Evolutionary conservation across 2,329 filamentous ascomycete species (phyloP).

Genomic region (Fusarium coffeatum): DNA sequence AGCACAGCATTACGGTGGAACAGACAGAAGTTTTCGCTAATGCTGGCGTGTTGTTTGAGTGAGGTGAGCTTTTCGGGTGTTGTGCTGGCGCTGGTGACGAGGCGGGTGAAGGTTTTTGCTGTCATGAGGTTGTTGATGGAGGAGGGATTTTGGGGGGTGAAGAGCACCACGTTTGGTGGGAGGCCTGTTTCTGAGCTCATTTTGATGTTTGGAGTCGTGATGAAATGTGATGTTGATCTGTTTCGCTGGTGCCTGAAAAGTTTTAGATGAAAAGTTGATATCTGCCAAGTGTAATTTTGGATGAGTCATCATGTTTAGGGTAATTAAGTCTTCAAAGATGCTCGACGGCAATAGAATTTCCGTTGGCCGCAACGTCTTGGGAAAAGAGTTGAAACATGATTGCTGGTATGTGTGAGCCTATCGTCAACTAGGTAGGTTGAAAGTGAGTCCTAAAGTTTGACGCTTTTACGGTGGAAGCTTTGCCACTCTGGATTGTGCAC

Average conservation of each 20-base stretch:
- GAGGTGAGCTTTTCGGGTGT: not conserved
- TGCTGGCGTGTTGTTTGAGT: not conserved
- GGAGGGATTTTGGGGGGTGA: not conserved
- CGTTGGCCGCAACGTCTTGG: no score
- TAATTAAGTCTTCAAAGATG: no score
- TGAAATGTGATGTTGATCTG: not conserved
- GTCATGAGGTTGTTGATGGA: not conserved
- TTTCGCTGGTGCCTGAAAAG: not conserved
- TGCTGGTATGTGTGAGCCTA: no score
- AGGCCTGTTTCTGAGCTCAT: not conserved
- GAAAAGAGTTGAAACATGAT: no score
- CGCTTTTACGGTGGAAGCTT: no score
- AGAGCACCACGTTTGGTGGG: slow-evolving; percentile 7
- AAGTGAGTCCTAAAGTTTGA: no score
- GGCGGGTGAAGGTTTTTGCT: slow-evolving; percentile 7
- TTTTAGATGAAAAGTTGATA: not conserved
- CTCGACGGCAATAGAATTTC: no score
- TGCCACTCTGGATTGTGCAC: no score
- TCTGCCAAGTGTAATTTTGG: not conserved
- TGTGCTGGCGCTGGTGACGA: slow-evolving; percentile 10
- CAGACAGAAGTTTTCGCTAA: slow-evolving; percentile 1
- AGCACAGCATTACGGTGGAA: slow-evolving; percentile 10
- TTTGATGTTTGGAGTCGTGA: not conserved
- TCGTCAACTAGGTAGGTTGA: no score
- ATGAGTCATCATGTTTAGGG: slow-evolving; percentile 4